These are phyloP conservation scores for Hortiboletus campestris DNA, from an alignment of 768 basidiomycete genomes.

Conservation along the genomic window DNA sequence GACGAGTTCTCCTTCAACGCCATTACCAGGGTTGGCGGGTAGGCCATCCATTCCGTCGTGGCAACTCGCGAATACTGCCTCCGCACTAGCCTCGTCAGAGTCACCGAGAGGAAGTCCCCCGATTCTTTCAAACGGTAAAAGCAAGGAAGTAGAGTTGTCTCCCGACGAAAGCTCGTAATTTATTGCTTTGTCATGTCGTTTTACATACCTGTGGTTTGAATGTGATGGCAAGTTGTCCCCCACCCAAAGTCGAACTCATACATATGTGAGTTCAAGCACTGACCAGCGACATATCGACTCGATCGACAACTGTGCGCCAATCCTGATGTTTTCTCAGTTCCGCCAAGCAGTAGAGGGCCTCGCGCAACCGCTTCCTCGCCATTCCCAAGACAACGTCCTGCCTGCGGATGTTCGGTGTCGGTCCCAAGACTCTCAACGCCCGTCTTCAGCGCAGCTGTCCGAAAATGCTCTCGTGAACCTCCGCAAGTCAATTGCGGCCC, in stretches of 20 bases:
- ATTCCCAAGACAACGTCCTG: constrained; percentile 31
- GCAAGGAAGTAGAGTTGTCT: constrained; percentile 48
- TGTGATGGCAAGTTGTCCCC: background rate
- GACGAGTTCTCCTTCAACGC: constrained; percentile 47
- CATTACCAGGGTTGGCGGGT: constrained; percentile 49
- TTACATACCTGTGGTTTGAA: background rate
- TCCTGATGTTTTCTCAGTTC: constrained; percentile 72
- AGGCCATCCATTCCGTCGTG: constrained; percentile 85
- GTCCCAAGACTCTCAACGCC: constrained; percentile 33
- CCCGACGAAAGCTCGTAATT: constrained; percentile 19
- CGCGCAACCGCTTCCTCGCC: constrained; percentile 46
- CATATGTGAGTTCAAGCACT: background rate
- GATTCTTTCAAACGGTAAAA: constrained; percentile 46
- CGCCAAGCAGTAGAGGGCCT: constrained; percentile 71
- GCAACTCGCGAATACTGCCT: constrained; percentile 63
- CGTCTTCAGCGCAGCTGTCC: constrained; percentile 54
- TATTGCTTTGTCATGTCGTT: constrained; percentile 4
- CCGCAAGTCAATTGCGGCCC: constrained; percentile 58
- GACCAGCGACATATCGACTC: background rate
- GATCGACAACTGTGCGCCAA: background rate
- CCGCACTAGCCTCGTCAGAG: constrained; percentile 20
- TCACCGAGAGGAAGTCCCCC: constrained; percentile 6
- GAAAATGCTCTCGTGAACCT: constrained; percentile 60
- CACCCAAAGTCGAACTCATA: background rate
- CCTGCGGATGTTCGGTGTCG: constrained; percentile 35